Evolutionary conservation across 495 filamentous ascomycete genomes (phyloP), one percentile per base, ranked within the genome.

Genomic region (Talaromyces wortmannii): DNA sequence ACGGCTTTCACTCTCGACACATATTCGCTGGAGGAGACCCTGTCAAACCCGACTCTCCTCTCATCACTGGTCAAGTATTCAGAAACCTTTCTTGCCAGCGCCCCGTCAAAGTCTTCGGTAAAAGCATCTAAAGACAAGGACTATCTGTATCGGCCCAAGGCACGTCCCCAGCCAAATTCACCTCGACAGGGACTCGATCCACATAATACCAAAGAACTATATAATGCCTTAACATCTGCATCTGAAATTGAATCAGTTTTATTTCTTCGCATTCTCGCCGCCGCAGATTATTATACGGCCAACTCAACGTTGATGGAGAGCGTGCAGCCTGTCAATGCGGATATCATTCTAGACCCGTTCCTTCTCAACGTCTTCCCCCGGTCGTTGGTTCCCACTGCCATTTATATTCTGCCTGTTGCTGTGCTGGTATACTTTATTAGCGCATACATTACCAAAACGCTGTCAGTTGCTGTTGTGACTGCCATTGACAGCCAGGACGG

Each of bases 331-430:
- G 90, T 97, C 17, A 68, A 77, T 52, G 89, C 86, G 16, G 92
- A 98, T 67, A 78, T 98, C 51, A 82, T 97, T 65, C 82, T 98
- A 23, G 94, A 98, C 71, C 90, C 91, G 17, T 97, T 83, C 58
- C 45, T 91, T 40, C 70, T 82, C 59, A 89, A 90, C 69, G 60
- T 88, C 6, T 75, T 92, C 56, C 89, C 89, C 8, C 72, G 77
- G 49, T 89, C 87, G 16, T 68, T 94, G 16, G 61, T 88, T 13
- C 83, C 83, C 42, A 92, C 86, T 11, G 80, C 78, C 31, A 66
- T 61, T 23, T 89, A 84, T 67, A 73, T 88, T 49, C 56, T 75
- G 6, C 58, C 78, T 17, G 78, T 91, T 55, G 78, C 79, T 8
- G 59, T 77, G 45, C 51, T 75, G 18, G 78, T 81, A 16, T 78